phyloP scores from a whole-genome alignment of 176 grass and related monocot genomes.

The Oryza meyeriana region DNA sequence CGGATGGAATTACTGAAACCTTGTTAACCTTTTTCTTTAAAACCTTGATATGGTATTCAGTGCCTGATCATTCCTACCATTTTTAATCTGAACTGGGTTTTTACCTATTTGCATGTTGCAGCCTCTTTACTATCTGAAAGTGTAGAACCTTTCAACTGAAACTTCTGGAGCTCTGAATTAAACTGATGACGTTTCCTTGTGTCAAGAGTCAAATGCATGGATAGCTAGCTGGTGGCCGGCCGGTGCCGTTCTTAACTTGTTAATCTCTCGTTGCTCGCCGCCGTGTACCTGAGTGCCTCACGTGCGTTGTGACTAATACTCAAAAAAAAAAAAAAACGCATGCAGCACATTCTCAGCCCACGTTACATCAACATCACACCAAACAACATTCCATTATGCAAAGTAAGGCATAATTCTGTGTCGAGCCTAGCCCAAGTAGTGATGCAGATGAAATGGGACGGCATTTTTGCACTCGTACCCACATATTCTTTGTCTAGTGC shows the following conservation, averaged over 20 bases:
- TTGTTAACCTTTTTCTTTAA: no score
- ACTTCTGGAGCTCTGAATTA: background rate
- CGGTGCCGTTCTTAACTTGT: background rate
- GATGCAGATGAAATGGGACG: background rate
- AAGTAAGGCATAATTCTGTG: conserved; percentile 9
- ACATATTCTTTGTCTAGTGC: conserved; percentile 7
- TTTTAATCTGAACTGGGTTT: no score
- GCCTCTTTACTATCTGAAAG: no score
- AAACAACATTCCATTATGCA: conserved; percentile 14
- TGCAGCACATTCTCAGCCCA: background rate
- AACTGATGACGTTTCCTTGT: background rate
- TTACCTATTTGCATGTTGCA: no score
- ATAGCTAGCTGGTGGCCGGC: background rate
- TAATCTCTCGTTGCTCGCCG: background rate
- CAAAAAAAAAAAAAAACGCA: background rate
- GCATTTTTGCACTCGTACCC: background rate
- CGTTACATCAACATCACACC: conserved; percentile 31
- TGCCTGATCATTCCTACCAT: no score
- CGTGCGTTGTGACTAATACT: background rate
- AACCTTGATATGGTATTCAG: no score
- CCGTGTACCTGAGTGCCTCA: background rate
- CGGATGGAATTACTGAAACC: background rate
- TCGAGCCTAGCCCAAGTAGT: background rate
- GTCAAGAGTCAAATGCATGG: background rate
- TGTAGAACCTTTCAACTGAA: background rate